Evolutionary conservation across 2,329 filamentous ascomycete genomes (phyloP).

Genomic region (Aspergillus calidoustus): DNA sequence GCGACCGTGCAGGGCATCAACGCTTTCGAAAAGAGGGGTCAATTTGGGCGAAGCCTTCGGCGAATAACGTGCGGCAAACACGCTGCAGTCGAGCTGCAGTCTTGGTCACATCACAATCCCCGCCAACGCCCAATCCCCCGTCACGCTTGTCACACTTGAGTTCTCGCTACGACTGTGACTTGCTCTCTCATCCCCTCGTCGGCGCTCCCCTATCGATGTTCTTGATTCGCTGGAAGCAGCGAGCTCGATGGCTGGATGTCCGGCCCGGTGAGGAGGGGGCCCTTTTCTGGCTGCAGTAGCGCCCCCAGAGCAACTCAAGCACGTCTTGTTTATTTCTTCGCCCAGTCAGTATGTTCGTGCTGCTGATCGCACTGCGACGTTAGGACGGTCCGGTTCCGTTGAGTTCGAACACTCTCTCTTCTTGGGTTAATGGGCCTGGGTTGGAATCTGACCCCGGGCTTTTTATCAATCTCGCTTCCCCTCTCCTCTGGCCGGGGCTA

Average conservation of each 20-base stretch:
- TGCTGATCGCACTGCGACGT: not conserved
- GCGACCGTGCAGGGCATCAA: not conserved
- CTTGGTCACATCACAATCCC: slow-evolving; percentile 41
- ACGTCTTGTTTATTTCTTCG: slow-evolving; percentile 13
- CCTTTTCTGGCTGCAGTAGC: slow-evolving; percentile 7
- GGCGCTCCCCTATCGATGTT: slow-evolving; percentile 3
- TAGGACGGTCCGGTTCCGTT: not conserved
- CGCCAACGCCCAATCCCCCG: slow-evolving; percentile 24
- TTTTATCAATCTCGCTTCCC: slow-evolving; percentile 13
- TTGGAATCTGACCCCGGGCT: not conserved
- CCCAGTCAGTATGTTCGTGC: slow-evolving; percentile 13
- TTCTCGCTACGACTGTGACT: not conserved
- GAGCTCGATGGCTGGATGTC: slow-evolving; percentile 9
- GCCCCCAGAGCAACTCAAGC: not conserved
- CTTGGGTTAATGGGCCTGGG: not conserved
- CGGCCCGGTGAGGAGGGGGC: slow-evolving; percentile 14
- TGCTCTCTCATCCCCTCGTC: not conserved
- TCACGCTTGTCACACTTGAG: slow-evolving; percentile 26
- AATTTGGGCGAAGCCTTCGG: slow-evolving; percentile 8
- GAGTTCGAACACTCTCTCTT: not conserved
- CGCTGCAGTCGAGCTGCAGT: slow-evolving; percentile 33
- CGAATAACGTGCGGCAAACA: slow-evolving; percentile 20
- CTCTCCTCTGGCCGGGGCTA: not conserved
- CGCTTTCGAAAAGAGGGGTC: not conserved
- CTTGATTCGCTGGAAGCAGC: not conserved